Evolutionary conservation across 2,329 filamentous ascomycete genomes (phyloP).

Genomic region (Bipolaris oryzae): DNA sequence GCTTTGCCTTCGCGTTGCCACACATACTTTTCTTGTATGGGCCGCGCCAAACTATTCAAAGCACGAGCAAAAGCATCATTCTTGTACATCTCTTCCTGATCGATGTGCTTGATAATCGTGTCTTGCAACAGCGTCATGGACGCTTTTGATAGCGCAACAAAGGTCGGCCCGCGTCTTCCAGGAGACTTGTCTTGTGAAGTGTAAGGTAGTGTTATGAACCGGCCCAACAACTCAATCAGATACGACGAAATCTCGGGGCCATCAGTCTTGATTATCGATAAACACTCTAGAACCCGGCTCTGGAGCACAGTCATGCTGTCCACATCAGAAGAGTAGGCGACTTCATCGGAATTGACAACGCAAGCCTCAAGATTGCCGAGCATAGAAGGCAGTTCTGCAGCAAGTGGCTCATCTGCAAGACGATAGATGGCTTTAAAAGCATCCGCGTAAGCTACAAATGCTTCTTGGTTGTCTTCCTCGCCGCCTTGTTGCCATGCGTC

Average conservation of each 20-base stretch:
- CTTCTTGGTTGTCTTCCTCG: constrained; percentile 70
- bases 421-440: constrained; percentile 78
- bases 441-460: constrained; percentile 82
- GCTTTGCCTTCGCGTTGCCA: constrained; percentile 75
- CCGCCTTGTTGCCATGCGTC: constrained; percentile 26
- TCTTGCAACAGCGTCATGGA: constrained; percentile 73
- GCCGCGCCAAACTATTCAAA: constrained; percentile 69
- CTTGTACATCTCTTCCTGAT: constrained; percentile 70
- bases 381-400: constrained; percentile 67
- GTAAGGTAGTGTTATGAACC: constrained; percentile 75
- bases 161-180: constrained; percentile 68
- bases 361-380: constrained; percentile 73
- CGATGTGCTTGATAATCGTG: constrained; percentile 64
- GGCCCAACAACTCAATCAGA: constrained; percentile 72
- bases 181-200: constrained; percentile 34
- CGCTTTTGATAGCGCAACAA: constrained; percentile 85
- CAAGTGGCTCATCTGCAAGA: constrained; percentile 69
- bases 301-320: constrained; percentile 78
- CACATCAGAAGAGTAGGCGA: constrained; percentile 72
- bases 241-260: constrained; percentile 67
- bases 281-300: constrained; percentile 68
- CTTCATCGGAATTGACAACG: constrained; percentile 71
- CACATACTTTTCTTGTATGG: constrained; percentile 80
- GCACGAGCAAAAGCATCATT: constrained; percentile 70
- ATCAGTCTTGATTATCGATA: constrained; percentile 72